Conservation (phyloP, 1,284 basidiomycete genomes). For the Apiotrichum siamense region DNA sequence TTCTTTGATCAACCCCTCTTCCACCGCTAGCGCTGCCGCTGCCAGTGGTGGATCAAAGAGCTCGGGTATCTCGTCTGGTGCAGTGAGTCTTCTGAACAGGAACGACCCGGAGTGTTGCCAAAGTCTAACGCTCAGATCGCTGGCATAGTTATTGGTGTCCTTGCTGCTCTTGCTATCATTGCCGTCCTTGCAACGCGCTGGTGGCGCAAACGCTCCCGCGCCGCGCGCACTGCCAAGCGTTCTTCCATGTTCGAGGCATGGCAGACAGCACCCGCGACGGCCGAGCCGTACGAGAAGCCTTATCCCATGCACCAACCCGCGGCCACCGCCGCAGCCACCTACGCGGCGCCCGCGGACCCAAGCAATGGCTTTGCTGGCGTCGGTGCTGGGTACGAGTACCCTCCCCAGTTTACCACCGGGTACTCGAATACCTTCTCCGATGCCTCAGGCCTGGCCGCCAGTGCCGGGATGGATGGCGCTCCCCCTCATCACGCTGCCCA, state of each 20-base stretch:
- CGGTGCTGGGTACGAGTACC: not conserved
- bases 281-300: conserved; percentile 18
- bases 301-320: conserved; percentile 18
- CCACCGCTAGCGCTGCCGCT: not conserved
- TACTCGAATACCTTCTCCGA: not conserved
- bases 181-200: conserved; percentile 30
- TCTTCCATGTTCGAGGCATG: conserved; percentile 42
- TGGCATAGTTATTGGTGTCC: conserved; percentile 40
- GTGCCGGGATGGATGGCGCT: too few relatives aligned
- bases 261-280: conserved; percentile 27
- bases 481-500: not conserved
- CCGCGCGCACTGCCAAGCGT: conserved; percentile 29
- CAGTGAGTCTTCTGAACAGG: conserved; percentile 6
- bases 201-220: conserved; percentile 28
- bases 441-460: not conserved
- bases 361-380: not conserved
- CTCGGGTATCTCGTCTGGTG: conserved; percentile 6
- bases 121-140: conserved; percentile 32
- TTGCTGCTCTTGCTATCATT: conserved; percentile 32
- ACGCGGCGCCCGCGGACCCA: not conserved
- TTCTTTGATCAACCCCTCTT: too few relatives aligned
- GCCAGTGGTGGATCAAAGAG: not conserved
- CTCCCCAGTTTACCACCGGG: not conserved
- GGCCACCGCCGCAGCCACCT: not conserved
- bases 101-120: not conserved